These are phyloP conservation scores for Platismatia glauca DNA, from an alignment of 495 filamentous ascomycete genomes.

Conservation along the genomic window DNA sequence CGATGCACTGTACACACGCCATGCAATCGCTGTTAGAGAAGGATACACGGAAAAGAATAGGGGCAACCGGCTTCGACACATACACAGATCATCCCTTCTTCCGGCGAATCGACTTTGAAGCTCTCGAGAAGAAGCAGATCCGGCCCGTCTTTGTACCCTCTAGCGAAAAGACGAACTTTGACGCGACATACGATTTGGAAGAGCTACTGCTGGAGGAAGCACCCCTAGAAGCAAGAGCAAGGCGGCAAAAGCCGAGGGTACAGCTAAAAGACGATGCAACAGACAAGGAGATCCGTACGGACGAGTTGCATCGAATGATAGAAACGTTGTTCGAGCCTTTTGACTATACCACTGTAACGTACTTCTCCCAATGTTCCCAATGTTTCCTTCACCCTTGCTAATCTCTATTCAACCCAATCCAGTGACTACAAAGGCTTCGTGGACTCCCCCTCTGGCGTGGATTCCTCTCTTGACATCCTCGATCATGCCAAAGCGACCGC, in stretches of 20 bases:
- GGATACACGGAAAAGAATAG: constrained; percentile 72
- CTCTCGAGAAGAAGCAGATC: constrained; percentile 79
- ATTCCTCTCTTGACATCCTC: constrained; percentile 19
- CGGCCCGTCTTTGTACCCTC: constrained; percentile 87
- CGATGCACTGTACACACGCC: constrained; percentile 75
- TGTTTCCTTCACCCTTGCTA: not conserved
- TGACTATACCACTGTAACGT: constrained; percentile 76
- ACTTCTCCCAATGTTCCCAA: constrained; percentile 44
- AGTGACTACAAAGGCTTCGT: constrained; percentile 25
- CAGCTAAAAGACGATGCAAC: constrained; percentile 89
- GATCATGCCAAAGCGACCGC: constrained; percentile 16
- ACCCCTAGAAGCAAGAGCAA: constrained; percentile 82
- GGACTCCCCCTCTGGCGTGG: constrained; percentile 14
- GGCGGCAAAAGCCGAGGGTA: constrained; percentile 87
- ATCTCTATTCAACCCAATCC: not conserved
- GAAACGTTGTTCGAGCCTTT: constrained; percentile 93
- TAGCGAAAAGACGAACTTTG: constrained; percentile 97
- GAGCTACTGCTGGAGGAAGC: constrained; percentile 92
- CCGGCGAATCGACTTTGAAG: constrained; percentile 71
- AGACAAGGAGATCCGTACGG: constrained; percentile 87
- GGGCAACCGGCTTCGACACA: constrained; percentile 63
- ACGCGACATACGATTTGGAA: constrained; percentile 95
- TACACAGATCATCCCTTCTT: constrained; percentile 89
- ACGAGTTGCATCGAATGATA: constrained; percentile 89
- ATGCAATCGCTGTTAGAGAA: constrained; percentile 73